A percentile compares a stretch with the other conserved stretches of the same genome.
These are phyloP conservation scores for Pelargonium citronellum DNA, from an alignment of 441 rosid genomes.

Conservation along the genomic window DNA sequence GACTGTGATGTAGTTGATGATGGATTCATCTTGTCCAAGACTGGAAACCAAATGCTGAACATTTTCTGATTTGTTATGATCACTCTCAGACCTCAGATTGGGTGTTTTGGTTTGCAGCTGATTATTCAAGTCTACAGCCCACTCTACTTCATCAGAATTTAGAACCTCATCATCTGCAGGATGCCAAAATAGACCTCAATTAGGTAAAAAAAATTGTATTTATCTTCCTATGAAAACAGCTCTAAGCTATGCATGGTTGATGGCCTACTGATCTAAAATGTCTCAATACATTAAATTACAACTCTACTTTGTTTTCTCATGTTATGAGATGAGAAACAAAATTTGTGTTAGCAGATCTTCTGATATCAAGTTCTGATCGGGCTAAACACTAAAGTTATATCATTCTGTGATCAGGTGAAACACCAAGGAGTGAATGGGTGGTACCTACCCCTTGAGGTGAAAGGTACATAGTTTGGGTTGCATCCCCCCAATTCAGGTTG, in stretches of 20 bases:
- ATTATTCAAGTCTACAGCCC: constrained; percentile 34
- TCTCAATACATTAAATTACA: background rate
- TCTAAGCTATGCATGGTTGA: background rate
- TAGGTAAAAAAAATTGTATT: constrained; percentile 4
- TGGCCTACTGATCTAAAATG: background rate
- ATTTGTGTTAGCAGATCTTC: background rate
- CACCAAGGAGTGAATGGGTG: background rate
- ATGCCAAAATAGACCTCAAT: constrained; percentile 10
- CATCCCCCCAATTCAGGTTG: background rate
- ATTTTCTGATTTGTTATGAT: constrained; percentile 28
- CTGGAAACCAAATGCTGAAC: constrained; percentile 21
- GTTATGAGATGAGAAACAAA: background rate
- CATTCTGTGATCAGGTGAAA: constrained; percentile 1
- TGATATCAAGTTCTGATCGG: background rate
- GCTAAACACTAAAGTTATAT: background rate
- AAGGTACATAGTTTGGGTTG: background rate
- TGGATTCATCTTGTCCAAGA: constrained; percentile 27
- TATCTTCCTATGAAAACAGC: background rate
- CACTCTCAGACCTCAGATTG: constrained; percentile 35
- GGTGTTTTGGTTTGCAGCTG: constrained; percentile 30
- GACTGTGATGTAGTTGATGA: constrained; percentile 26
- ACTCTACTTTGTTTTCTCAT: background rate
- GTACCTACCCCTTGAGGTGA: background rate
- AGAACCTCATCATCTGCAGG: constrained; percentile 45
- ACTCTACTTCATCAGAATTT: constrained; percentile 36